These are phyloP conservation scores for Melanomma pulvis-pyrius DNA, from an alignment of 495 filamentous ascomycete species.

Conservation along the genomic window DNA sequence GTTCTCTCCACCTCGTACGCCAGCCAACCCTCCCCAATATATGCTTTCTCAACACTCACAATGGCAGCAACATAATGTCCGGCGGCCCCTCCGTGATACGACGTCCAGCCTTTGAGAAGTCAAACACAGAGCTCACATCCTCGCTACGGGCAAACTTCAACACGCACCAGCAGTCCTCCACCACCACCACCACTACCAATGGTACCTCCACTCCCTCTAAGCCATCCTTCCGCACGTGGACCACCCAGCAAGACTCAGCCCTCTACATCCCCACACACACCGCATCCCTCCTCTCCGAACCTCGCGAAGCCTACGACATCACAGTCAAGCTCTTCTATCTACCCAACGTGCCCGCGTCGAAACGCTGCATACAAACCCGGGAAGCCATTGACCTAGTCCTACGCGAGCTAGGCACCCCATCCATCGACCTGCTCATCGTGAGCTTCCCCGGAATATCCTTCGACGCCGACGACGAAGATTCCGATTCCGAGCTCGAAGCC, in stretches of 20 bases:
- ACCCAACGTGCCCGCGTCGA: slow-evolving; percentile 63
- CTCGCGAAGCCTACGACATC: slow-evolving; percentile 82
- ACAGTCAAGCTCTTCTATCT: slow-evolving; percentile 94
- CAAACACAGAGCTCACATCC: slow-evolving; percentile 84
- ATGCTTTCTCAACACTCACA: slow-evolving; percentile 17
- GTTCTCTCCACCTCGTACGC: slow-evolving; percentile 85
- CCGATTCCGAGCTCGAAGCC: slow-evolving; percentile 58
- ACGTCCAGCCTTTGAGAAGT: slow-evolving; percentile 70
- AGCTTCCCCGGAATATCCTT: slow-evolving; percentile 94
- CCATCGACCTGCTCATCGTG: slow-evolving; percentile 86
- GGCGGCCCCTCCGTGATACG: slow-evolving; percentile 78
- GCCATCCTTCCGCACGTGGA: slow-evolving; percentile 62
- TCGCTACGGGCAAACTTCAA: slow-evolving; percentile 81
- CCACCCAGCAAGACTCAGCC: slow-evolving; percentile 56
- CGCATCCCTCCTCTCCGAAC: slow-evolving; percentile 72
- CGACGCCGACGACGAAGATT: slow-evolving; percentile 78
- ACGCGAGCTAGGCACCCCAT: slow-evolving; percentile 71
- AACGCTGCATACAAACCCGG: slow-evolving; percentile 65
- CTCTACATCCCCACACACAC: slow-evolving; percentile 79
- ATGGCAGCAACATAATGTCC: slow-evolving; percentile 77
- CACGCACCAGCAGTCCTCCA: slow-evolving; percentile 43
- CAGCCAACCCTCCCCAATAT: slow-evolving; percentile 4
- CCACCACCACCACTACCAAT: slow-evolving; percentile 32
- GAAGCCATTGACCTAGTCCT: slow-evolving; percentile 79
- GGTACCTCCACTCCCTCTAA: slow-evolving; percentile 44